These are phyloP conservation scores for Aspergillus conjunctus DNA, from an alignment of 495 filamentous ascomycete species.

Conservation along the genomic window DNA sequence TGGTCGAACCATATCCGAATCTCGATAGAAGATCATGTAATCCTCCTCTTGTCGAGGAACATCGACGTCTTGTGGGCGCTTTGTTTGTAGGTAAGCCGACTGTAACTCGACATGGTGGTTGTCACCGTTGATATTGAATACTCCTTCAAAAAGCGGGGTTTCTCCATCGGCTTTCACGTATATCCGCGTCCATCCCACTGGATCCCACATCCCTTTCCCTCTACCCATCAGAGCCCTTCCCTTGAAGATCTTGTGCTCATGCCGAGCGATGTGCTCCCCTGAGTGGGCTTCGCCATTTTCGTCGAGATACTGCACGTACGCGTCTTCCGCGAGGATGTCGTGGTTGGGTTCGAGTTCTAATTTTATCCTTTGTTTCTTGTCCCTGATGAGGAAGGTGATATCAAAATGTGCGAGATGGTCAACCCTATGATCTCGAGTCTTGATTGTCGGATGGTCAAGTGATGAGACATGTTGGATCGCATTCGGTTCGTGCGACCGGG, in stretches of 20 bases:
- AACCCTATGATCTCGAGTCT: slow-evolving; percentile 76
- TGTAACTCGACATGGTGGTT: slow-evolving; percentile 86
- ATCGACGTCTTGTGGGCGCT: slow-evolving; percentile 71
- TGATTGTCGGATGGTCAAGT: slow-evolving; percentile 74
- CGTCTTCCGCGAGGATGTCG: slow-evolving; percentile 79
- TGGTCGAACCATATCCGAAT: slow-evolving; percentile 71
- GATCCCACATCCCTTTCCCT: slow-evolving; percentile 67
- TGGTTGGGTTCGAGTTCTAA: slow-evolving; percentile 88
- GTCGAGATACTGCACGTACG: slow-evolving; percentile 69
- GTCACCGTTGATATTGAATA: slow-evolving; percentile 76
- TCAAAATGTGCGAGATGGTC: slow-evolving; percentile 81
- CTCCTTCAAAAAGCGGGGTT: slow-evolving; percentile 84
- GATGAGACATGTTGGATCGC: slow-evolving; percentile 73
- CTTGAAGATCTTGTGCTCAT: slow-evolving; percentile 79
- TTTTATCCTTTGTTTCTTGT: slow-evolving; percentile 67
- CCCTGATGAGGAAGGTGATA: slow-evolving; percentile 74
- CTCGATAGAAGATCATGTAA: slow-evolving; percentile 88
- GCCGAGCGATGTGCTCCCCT: slow-evolving; percentile 66
- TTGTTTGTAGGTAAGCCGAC: slow-evolving; percentile 72
- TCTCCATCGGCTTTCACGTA: slow-evolving; percentile 73
- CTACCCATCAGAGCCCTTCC: slow-evolving; percentile 73
- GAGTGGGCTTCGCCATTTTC: slow-evolving; percentile 64
- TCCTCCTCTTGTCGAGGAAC: slow-evolving; percentile 63
- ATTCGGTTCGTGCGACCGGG: slow-evolving; percentile 73
- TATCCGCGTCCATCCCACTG: slow-evolving; percentile 85